phyloP scores from a whole-genome alignment of 306 rosid genomes.

The Vachellia collinsii region DNA sequence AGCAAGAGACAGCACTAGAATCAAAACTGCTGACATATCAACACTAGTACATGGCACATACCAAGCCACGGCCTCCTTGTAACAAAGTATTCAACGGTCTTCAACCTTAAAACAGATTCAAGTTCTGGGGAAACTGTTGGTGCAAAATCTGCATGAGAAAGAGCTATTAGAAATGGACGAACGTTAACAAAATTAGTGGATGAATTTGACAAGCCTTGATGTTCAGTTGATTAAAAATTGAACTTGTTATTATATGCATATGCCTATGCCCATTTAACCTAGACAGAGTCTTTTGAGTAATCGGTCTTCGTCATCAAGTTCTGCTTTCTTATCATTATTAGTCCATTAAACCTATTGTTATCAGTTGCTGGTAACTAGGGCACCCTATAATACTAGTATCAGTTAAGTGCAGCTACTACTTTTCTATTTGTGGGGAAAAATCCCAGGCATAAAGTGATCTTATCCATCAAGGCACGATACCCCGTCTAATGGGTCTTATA shows the following conservation, averaged over 20 bases:
- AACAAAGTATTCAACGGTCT: conserved; percentile 69
- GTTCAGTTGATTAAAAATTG: neutral
- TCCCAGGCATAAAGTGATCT: neutral
- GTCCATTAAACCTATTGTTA: neutral
- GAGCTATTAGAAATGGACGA: neutral
- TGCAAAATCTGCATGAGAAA: conserved; percentile 60
- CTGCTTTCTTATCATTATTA: neutral
- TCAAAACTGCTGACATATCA: conserved; percentile 13
- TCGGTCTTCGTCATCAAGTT: neutral
- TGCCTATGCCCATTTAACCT: neutral
- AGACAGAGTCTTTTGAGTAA: neutral
- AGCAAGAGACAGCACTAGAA: neutral
- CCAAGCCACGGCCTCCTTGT: conserved; percentile 99
- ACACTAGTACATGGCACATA: conserved; percentile 34
- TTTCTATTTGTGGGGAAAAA: neutral
- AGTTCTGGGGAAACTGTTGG: conserved; percentile 66
- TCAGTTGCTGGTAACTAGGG: neutral
- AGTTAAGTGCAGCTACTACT: neutral
- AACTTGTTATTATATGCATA: neutral
- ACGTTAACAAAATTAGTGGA: neutral
- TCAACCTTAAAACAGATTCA: conserved; percentile 76
- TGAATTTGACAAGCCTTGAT: neutral
- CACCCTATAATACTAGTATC: neutral
- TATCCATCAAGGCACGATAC: neutral
- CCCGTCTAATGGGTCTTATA: neutral